Conservation (phyloP, 306 rosid genomes). For the Ormosia emarginata region DNA sequence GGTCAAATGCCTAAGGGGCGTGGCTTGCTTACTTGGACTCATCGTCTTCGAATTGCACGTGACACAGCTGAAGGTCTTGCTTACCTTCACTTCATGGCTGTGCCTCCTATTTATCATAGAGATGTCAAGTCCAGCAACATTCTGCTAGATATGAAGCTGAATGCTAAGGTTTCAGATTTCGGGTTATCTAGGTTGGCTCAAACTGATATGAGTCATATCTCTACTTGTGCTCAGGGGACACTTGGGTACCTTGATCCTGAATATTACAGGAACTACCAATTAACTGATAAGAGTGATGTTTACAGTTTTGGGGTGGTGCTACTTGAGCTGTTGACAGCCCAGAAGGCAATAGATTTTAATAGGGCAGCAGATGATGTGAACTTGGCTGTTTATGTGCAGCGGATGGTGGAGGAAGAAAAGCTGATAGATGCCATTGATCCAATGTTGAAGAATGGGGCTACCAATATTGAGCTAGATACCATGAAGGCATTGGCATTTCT, state of each 20-base stretch:
- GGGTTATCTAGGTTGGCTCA: slow-evolving; percentile 71
- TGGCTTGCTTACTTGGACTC: slow-evolving; percentile 39
- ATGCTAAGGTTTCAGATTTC: slow-evolving; percentile 70
- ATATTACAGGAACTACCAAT: slow-evolving; percentile 62
- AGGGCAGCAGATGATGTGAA: slow-evolving; percentile 71
- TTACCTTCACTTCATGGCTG: slow-evolving; percentile 73
- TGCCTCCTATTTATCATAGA: slow-evolving; percentile 80
- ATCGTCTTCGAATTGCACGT: slow-evolving; percentile 62
- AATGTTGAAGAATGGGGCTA: slow-evolving; percentile 47
- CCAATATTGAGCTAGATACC: slow-evolving; percentile 52
- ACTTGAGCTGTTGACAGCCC: slow-evolving; percentile 64
- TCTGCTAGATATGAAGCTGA: slow-evolving; percentile 48
- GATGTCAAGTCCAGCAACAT: slow-evolving; percentile 84
- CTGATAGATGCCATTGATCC: slow-evolving; percentile 62
- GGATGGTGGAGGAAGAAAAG: slow-evolving; percentile 57
- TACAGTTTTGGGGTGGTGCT: slow-evolving; percentile 73
- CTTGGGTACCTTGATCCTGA: slow-evolving; percentile 79
- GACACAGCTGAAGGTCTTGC: slow-evolving; percentile 67
- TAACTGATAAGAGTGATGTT: slow-evolving; percentile 75
- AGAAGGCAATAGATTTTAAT: slow-evolving; percentile 70
- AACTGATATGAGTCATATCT: slow-evolving; percentile 74
- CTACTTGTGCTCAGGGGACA: slow-evolving; percentile 84
- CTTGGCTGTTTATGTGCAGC: slow-evolving; percentile 66
- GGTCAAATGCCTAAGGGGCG: slow-evolving; percentile 25
- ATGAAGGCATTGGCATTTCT: slow-evolving; percentile 75